Evolutionary conservation across 345 rosid genomes (phyloP).

Genomic region (Heritiera littoralis): DNA sequence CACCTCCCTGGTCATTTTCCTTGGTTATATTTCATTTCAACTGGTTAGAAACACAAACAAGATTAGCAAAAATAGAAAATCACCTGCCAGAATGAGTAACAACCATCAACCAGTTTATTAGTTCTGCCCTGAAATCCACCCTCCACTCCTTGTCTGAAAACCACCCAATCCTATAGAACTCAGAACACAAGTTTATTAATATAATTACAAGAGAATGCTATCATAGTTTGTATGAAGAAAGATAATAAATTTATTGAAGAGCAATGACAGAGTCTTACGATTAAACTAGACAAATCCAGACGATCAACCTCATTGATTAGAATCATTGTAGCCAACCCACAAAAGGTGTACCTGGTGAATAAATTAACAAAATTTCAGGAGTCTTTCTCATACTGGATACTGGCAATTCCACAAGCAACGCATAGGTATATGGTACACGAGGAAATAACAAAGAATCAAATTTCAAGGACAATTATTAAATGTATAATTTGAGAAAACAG

Average conservation of each 20-base stretch:
- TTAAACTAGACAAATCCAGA: constrained; percentile 66
- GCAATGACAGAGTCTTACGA: constrained; percentile 48
- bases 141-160: constrained; percentile 90
- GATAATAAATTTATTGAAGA: constrained; percentile 14
- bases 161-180: constrained; percentile 71
- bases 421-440: neutral
- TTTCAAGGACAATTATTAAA: neutral
- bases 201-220: constrained; percentile 13
- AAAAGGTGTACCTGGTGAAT: constrained; percentile 73
- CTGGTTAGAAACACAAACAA: constrained; percentile 16
- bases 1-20: constrained; percentile 63
- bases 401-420: constrained; percentile 11
- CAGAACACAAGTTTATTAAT: neutral
- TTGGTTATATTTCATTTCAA: constrained; percentile 13
- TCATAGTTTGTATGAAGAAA: constrained; percentile 3
- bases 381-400: constrained; percentile 5
- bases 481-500: constrained; percentile 7
- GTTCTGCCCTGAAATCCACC: constrained; percentile 97
- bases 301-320: constrained; percentile 71
- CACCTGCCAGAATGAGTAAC: constrained; percentile 99
- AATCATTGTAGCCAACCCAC: constrained; percentile 96
- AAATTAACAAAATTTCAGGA: constrained; percentile 22
- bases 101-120: constrained; percentile 97
- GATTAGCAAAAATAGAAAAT: constrained; percentile 16
- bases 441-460: constrained; percentile 17